Conservation (phyloP, 371 early-diverging fungal genomes). For the Actinomucor elegans region DNA sequence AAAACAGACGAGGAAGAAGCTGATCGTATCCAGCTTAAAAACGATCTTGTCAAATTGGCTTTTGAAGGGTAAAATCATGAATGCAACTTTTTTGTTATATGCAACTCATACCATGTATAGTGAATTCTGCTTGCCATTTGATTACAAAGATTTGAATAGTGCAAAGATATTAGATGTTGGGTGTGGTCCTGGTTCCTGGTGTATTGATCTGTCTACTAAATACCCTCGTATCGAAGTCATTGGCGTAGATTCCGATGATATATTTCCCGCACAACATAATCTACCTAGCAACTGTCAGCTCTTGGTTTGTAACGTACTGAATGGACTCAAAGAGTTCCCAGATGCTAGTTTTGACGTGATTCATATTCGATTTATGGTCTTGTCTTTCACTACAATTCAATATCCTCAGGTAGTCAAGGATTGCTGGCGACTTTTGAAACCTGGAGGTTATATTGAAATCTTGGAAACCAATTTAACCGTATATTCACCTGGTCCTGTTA, state of each 20-base stretch:
- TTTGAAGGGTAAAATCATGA: conserved; percentile 34
- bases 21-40: conserved; percentile 34
- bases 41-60: conserved; percentile 36
- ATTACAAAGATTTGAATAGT: conserved; percentile 14
- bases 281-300: conserved; percentile 32
- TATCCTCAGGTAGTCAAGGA: conserved; percentile 28
- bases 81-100: background rate
- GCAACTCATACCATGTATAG: conserved; percentile 5
- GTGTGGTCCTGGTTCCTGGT: conserved; percentile 41
- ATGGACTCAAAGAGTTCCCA: conserved; percentile 21
- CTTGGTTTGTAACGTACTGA: conserved; percentile 22
- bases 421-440: conserved; percentile 29
- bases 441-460: conserved; percentile 32
- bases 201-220: conserved; percentile 30
- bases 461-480: conserved; percentile 31
- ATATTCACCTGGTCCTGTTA: conserved; percentile 32
- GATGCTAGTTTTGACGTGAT: conserved; percentile 30
- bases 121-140: conserved; percentile 30
- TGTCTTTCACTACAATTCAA: conserved; percentile 24
- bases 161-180: conserved; percentile 30
- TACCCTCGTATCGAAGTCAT: conserved; percentile 30
- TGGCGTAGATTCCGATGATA: conserved; percentile 33
- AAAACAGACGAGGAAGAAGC: conserved; percentile 33
- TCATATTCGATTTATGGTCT: conserved; percentile 32
- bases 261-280: conserved; percentile 28